Conservation (phyloP, 176 grass and related monocot species). For the Microstegium vimineum region DNA sequence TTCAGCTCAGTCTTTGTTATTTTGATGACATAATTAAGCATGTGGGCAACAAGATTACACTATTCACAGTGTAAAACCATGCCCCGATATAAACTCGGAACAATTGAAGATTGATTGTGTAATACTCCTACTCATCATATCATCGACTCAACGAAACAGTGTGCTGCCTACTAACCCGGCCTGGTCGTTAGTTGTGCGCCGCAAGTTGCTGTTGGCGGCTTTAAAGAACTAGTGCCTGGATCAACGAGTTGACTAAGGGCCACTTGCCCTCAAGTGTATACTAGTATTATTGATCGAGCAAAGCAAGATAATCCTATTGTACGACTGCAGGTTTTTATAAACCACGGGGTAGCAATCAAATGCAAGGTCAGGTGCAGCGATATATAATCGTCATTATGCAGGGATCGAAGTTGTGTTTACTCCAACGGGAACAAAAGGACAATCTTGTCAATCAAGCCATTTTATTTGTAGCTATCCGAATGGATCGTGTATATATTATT, state of each 20-base stretch:
- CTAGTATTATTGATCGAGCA: too few relatives aligned
- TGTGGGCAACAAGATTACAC: neutral
- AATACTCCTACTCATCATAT: neutral
- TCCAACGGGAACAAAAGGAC: neutral
- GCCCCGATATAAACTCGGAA: neutral
- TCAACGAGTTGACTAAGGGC: constrained; percentile 2
- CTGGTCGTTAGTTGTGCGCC: neutral
- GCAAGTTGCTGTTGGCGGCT: neutral
- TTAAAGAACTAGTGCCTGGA: neutral
- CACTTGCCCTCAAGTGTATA: neutral
- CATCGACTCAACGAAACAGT: neutral
- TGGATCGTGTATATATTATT: neutral
- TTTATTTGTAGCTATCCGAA: constrained; percentile 13
- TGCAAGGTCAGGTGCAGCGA: neutral
- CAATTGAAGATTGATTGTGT: neutral
- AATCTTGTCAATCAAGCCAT: neutral
- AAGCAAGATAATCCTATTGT: constrained; percentile 38
- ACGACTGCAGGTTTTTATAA: constrained; percentile 1
- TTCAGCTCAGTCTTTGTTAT: neutral
- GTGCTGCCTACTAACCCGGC: neutral
- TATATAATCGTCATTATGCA: neutral
- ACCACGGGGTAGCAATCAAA: neutral
- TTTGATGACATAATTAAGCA: neutral
- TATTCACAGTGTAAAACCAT: neutral
- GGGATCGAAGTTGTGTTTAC: neutral